Evolutionary conservation across 2,329 filamentous ascomycete species (phyloP), one percentile per base, ranked within the genome.

Genomic region (Lasiodiplodia sp.): DNA sequence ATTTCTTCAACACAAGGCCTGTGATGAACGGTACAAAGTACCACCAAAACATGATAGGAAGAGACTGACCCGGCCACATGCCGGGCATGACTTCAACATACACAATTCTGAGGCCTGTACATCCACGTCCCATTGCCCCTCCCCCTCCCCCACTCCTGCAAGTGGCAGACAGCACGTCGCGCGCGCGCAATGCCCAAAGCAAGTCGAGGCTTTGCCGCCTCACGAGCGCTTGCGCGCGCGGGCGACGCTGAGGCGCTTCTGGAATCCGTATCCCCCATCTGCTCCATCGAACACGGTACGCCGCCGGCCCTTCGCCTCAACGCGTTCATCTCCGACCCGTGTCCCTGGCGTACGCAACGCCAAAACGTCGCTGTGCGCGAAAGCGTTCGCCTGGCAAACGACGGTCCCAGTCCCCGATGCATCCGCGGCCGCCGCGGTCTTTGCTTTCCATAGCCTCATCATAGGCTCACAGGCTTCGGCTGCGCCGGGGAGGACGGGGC

Each of bases 11-110:
- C 72, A 73, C 79, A 78, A 47, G 77, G 78, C 78, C 78, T 58
- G 71, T 73, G 78, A 80, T 79, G 78, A 79, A 72, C 68, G 68
- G 67, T 70, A 66, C 44, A 37, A 21, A 75, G 66, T 68, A 65
- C 67, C 63, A 71, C 70, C 69, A 72, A 71, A 8, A 72, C 70
- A 75, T 78, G 75, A 80, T 80, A 80, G 78, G 78, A 80, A 80
- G 78, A 80, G 78, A 76, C 75, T 79, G 77, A 80, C 74, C 72
- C 71, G 72, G 74, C 74, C 37, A 31, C 28, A 23, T 63, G 74
- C 72, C 70, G 74, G 70, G 75, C 75, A 72, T 79, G 77, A 79
- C 77, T 75, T 78, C 74, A 79, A 71, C 68, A 72, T 69, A 72
- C 71, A 72, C 70, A 52, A 68, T 73, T 77, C 77, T 78, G 77